Evolutionary conservation across 192 early-diverging fungal species (phyloP).

Genomic region (Spinellus fusiger): DNA sequence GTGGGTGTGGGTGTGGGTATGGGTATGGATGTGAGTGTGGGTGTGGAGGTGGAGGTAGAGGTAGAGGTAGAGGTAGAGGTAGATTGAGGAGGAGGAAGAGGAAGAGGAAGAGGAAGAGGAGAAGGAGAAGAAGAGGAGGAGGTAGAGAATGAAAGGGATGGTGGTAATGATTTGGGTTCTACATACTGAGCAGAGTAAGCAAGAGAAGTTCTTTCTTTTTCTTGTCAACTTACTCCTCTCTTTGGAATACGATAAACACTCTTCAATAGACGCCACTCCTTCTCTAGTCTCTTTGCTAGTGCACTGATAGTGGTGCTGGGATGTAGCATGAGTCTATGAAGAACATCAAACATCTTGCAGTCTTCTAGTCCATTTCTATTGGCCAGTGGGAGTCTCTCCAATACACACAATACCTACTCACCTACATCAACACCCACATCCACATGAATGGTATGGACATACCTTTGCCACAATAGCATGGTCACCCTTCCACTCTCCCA

Average conservation of each 20-base stretch:
- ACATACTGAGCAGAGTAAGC: not conserved
- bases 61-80: too few relatives aligned
- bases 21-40: too few relatives aligned
- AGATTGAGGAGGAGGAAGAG: too few relatives aligned
- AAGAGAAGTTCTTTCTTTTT: too few relatives aligned
- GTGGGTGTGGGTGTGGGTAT: too few relatives aligned
- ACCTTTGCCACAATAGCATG: constrained; percentile 55
- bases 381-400: constrained; percentile 72
- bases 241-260: constrained; percentile 57
- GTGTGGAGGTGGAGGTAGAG: too few relatives aligned
- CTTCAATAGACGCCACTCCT: constrained; percentile 46
- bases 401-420: constrained; percentile 40
- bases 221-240: constrained; percentile 25
- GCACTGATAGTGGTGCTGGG: constrained; percentile 39
- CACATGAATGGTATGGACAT: constrained; percentile 10
- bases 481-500: constrained; percentile 58
- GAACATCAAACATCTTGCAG: constrained; percentile 61
- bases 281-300: constrained; percentile 42
- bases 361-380: constrained; percentile 79
- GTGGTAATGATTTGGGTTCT: not conserved
- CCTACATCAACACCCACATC: not conserved
- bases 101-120: too few relatives aligned
- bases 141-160: too few relatives aligned
- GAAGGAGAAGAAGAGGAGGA: too few relatives aligned
- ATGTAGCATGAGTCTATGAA: constrained; percentile 45